These are phyloP conservation scores for Barnettozyma populi DNA, from an alignment of 805 yeast species.

Conservation along the genomic window DNA sequence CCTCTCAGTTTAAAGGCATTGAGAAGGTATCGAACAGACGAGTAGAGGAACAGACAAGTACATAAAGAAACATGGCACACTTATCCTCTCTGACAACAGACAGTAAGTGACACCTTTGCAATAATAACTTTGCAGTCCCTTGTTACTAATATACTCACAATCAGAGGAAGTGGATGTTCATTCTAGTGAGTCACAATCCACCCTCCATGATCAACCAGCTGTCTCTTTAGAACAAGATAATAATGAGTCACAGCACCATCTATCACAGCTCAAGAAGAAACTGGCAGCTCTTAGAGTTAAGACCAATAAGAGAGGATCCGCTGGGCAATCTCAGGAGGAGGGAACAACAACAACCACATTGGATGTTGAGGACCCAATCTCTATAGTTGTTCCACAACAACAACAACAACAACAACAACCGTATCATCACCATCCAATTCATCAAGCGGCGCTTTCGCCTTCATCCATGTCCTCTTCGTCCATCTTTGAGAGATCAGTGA, in stretches of 20 bases:
- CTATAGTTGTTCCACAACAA: neutral
- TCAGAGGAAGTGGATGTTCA: neutral
- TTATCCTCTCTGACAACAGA: neutral
- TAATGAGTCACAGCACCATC: neutral
- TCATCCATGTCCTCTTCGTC: conserved; percentile 8
- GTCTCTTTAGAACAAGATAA: neutral
- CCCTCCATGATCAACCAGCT: neutral
- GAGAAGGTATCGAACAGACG: neutral
- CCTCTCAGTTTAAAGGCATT: neutral
- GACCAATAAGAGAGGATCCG: neutral
- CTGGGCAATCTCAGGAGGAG: neutral
- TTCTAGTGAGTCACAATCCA: neutral
- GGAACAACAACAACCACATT: neutral
- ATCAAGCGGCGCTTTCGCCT: conserved; percentile 3
- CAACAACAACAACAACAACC: neutral
- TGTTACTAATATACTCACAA: neutral
- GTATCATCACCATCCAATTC: too few species aligned
- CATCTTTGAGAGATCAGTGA: conserved; percentile 19
- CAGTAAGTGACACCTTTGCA: neutral
- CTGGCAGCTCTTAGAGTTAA: neutral
- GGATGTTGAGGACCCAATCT: neutral
- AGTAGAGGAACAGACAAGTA: neutral
- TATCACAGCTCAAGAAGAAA: neutral
- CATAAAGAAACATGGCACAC: neutral
- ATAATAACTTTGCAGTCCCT: neutral